A percentile compares a stretch with the other conserved stretches of the same genome.
Evolutionary conservation across 768 basidiomycete species (phyloP).

Genomic region (Leccinum aurantiacum): DNA sequence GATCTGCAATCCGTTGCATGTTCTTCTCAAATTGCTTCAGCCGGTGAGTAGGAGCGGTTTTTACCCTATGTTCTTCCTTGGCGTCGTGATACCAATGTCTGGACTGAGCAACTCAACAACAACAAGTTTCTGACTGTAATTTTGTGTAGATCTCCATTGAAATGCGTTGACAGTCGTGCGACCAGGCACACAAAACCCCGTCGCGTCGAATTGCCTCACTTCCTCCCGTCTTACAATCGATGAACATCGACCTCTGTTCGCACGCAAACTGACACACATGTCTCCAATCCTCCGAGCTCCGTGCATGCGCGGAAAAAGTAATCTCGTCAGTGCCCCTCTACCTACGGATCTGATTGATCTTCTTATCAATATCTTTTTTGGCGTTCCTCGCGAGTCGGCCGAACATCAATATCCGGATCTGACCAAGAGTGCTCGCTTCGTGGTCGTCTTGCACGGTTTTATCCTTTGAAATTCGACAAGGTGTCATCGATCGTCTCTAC

Average conservation of each 20-base stretch:
- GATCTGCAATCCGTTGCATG: not conserved
- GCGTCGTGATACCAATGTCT: not conserved
- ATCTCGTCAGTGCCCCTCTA: not conserved
- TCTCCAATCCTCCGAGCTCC: not conserved
- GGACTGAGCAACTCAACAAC: not conserved
- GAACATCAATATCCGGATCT: too few species aligned
- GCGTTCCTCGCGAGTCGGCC: too few species aligned
- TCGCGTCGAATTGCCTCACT: too few species aligned
- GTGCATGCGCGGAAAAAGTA: not conserved
- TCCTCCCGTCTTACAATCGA: not conserved
- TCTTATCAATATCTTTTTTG: too few species aligned
- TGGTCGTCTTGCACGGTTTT: too few species aligned
- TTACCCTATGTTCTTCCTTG: not conserved
- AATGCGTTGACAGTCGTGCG: conserved; percentile 1
- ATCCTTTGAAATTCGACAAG: too few species aligned
- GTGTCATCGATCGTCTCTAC: too few species aligned
- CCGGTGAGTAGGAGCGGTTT: not conserved
- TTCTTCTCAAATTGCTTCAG: not conserved
- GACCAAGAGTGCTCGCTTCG: too few species aligned
- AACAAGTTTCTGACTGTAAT: not conserved
- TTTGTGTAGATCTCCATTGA: not conserved
- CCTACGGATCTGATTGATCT: not conserved
- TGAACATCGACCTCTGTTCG: not conserved
- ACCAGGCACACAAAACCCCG: not conserved
- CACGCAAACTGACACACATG: not conserved